Percentiles rank a stretch among this genome's conserved stretches.
These are phyloP conservation scores for Irpex lacteus DNA, from an alignment of 1,284 basidiomycete genomes.

Conservation along the genomic window DNA sequence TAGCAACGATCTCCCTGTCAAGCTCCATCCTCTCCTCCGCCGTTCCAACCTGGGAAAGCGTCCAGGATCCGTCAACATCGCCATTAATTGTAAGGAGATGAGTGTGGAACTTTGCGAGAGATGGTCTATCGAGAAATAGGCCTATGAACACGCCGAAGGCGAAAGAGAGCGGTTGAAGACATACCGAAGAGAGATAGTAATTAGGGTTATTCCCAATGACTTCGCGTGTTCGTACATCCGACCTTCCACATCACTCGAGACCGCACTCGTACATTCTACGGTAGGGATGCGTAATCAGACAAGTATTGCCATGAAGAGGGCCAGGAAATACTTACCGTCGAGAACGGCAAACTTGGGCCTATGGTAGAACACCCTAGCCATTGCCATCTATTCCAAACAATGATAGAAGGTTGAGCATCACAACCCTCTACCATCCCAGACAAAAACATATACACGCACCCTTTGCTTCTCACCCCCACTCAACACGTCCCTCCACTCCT, in stretches of 20 bases:
- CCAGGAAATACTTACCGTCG: constrained; percentile 51
- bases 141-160: neutral
- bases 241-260: constrained; percentile 95
- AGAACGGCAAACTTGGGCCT: constrained; percentile 73
- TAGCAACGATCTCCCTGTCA: constrained; percentile 64
- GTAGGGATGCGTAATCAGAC: neutral
- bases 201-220: constrained; percentile 87
- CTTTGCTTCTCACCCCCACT: constrained; percentile 96
- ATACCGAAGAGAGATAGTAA: constrained; percentile 84
- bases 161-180: constrained; percentile 16
- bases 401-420: neutral
- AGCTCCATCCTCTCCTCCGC: constrained; percentile 72
- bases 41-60: constrained; percentile 66
- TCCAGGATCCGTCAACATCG: constrained; percentile 67
- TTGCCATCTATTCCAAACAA: constrained; percentile 59
- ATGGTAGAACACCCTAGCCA: constrained; percentile 86
- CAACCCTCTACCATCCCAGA: neutral
- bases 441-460: constrained; percentile 37
- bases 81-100: constrained; percentile 75
- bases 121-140: constrained; percentile 48
- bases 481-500: constrained; percentile 95
- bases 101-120: constrained; percentile 81
- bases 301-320: constrained; percentile 4
- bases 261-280: constrained; percentile 91
- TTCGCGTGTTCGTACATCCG: constrained; percentile 96